These are phyloP conservation scores for Eucalyptus brandiana DNA, from an alignment of 345 rosid genomes.

Conservation along the genomic window DNA sequence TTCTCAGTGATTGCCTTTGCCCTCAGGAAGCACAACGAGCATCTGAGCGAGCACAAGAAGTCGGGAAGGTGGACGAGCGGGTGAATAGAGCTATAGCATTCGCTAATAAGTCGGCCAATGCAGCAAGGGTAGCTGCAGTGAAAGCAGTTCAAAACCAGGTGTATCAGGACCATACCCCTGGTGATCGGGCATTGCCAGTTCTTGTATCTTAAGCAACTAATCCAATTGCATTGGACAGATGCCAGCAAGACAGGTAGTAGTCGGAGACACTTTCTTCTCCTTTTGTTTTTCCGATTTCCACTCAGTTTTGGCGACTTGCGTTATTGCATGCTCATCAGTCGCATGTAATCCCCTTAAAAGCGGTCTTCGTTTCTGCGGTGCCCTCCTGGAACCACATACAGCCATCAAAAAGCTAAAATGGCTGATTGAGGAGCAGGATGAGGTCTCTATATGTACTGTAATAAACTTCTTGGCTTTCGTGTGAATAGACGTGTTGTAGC, in stretches of 20 bases:
- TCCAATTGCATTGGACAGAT: background rate
- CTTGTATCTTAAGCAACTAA: background rate
- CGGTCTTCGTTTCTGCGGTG: background rate
- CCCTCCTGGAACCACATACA: constrained; percentile 22
- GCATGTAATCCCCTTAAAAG: background rate
- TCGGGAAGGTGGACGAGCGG: constrained; percentile 49
- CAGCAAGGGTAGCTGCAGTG: constrained; percentile 78
- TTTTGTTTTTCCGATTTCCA: background rate
- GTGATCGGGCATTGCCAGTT: background rate
- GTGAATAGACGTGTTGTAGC: background rate
- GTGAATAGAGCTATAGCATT: constrained; percentile 53
- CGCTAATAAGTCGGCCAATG: constrained; percentile 77
- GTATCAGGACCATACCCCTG: constrained; percentile 9
- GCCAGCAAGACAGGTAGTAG: background rate
- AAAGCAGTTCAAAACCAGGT: constrained; percentile 63
- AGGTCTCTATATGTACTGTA: background rate
- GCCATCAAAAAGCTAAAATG: background rate
- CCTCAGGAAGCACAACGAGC: constrained; percentile 65
- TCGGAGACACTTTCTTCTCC: background rate
- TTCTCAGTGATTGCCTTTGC: background rate
- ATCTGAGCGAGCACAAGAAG: constrained; percentile 42
- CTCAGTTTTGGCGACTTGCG: background rate
- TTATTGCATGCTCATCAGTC: background rate
- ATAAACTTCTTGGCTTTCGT: background rate
- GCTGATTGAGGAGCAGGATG: constrained; percentile 23